These are phyloP conservation scores for Dendryphion nanum DNA, from an alignment of 2,329 filamentous ascomycete genomes.

Conservation along the genomic window DNA sequence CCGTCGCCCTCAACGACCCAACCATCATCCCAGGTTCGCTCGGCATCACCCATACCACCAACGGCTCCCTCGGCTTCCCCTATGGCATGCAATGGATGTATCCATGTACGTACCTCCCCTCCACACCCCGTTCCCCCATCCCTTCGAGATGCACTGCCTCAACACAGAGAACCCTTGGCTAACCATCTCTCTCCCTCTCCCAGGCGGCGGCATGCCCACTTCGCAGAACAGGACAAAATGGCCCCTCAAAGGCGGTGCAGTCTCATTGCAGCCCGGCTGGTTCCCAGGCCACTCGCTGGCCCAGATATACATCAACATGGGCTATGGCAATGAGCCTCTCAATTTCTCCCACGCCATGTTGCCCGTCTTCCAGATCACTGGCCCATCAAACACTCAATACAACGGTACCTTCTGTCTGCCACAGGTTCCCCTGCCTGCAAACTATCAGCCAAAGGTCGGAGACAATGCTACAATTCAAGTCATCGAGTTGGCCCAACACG, in stretches of 20 bases:
- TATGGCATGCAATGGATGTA: conserved; percentile 96
- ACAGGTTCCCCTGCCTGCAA: conserved; percentile 78
- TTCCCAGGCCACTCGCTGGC: conserved; percentile 84
- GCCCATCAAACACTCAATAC: conserved; percentile 80
- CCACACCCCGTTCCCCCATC: no score
- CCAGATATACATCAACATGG: conserved; percentile 87
- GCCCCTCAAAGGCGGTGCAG: conserved; percentile 82
- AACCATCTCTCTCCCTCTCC: no score
- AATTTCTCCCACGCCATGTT: conserved; percentile 90
- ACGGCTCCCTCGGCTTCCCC: conserved; percentile 58
- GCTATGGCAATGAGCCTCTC: conserved; percentile 72
- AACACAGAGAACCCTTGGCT: no score
- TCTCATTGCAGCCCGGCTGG: conserved; percentile 93
- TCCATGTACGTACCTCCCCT: conserved; percentile 66
- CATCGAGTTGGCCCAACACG: conserved; percentile 79
- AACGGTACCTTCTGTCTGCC: conserved; percentile 86
- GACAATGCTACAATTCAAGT: conserved; percentile 89
- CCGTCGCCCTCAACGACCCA: conserved; percentile 41
- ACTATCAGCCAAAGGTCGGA: conserved; percentile 70
- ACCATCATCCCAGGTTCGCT: conserved; percentile 42
- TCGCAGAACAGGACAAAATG: conserved; percentile 85
- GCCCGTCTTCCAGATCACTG: conserved; percentile 75
- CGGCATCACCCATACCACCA: conserved; percentile 47
- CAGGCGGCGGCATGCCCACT: conserved; percentile 79
- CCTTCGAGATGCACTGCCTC: background rate